A percentile compares a stretch with the other conserved stretches of the same genome.
These are phyloP conservation scores for Rhodomyrtus tomentosa DNA, from an alignment of 345 rosid species.

Conservation along the genomic window DNA sequence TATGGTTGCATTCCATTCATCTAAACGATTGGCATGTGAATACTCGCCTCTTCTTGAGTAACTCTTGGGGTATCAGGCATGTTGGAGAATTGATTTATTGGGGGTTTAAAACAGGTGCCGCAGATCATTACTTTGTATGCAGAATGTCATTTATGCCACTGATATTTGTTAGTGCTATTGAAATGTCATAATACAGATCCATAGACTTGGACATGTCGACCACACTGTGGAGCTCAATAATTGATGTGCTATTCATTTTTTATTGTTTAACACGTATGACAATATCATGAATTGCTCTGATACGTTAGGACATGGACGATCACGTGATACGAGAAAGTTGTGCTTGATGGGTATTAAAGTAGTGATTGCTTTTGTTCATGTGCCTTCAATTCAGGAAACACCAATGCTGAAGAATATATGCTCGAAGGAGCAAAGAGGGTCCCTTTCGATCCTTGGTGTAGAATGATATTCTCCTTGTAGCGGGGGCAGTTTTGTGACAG, in stretches of 20 bases:
- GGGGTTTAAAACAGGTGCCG: background rate
- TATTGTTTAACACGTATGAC: background rate
- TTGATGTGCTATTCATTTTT: background rate
- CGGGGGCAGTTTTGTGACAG: background rate
- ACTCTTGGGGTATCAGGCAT: background rate
- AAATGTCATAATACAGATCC: background rate
- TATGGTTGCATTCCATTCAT: background rate
- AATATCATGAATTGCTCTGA: background rate
- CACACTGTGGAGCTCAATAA: background rate
- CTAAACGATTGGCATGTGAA: background rate
- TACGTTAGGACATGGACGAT: background rate
- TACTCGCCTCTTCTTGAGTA: background rate
- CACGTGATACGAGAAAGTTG: background rate
- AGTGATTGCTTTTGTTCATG: background rate
- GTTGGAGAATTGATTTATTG: background rate
- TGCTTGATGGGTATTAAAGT: background rate
- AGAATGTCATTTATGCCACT: background rate
- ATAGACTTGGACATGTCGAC: background rate
- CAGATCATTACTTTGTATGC: background rate
- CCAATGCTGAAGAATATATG: background rate
- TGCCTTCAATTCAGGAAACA: background rate
- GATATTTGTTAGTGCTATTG: background rate
- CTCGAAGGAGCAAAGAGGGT: background rate
- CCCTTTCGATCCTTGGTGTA: background rate
- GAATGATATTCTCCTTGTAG: background rate